A percentile compares a stretch with the other conserved stretches of the same genome.
These are phyloP conservation scores for Funneliformis geosporum DNA, from an alignment of 192 early-diverging fungal genomes.

Conservation along the genomic window DNA sequence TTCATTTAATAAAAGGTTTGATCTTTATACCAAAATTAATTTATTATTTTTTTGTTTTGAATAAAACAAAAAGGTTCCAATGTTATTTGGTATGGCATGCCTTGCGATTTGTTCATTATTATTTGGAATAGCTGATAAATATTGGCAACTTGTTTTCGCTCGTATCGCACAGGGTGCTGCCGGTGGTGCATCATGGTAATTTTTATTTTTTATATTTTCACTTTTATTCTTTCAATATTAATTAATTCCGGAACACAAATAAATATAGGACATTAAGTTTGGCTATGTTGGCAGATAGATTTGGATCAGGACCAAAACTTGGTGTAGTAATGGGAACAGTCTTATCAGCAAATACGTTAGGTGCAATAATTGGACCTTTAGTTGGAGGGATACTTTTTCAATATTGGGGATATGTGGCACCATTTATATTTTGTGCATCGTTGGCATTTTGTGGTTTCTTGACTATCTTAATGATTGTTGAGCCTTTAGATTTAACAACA, in stretches of 20 bases:
- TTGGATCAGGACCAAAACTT: slow-evolving; percentile 55
- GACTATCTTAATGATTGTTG: slow-evolving; percentile 60
- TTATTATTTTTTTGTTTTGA: background rate
- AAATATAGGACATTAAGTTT: slow-evolving; percentile 61
- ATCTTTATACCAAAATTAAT: background rate
- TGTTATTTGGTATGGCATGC: slow-evolving; percentile 70
- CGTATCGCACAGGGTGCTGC: slow-evolving; percentile 72
- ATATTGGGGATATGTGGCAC: slow-evolving; percentile 64
- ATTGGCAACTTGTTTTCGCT: slow-evolving; percentile 66
- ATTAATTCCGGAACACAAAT: background rate
- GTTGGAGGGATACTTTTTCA: slow-evolving; percentile 67
- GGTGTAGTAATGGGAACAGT: slow-evolving; percentile 75
- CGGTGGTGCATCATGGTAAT: slow-evolving; percentile 70
- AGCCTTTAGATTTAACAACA: slow-evolving; percentile 50
- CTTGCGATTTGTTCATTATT: slow-evolving; percentile 62
- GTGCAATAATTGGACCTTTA: slow-evolving; percentile 68
- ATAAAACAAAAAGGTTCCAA: slow-evolving; percentile 52
- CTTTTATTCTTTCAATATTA: background rate
- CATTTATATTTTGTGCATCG: slow-evolving; percentile 68
- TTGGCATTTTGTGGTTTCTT: slow-evolving; percentile 63
- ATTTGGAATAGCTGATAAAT: slow-evolving; percentile 66
- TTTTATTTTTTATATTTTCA: background rate
- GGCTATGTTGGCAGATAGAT: slow-evolving; percentile 74
- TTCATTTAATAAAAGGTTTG: too few species aligned
- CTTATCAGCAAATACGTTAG: slow-evolving; percentile 66